Percentiles rank a stretch among this genome's conserved stretches.
Evolutionary conservation across 2,329 filamentous ascomycete species (phyloP).

Genomic region (Dothiorella sarmentorum): DNA sequence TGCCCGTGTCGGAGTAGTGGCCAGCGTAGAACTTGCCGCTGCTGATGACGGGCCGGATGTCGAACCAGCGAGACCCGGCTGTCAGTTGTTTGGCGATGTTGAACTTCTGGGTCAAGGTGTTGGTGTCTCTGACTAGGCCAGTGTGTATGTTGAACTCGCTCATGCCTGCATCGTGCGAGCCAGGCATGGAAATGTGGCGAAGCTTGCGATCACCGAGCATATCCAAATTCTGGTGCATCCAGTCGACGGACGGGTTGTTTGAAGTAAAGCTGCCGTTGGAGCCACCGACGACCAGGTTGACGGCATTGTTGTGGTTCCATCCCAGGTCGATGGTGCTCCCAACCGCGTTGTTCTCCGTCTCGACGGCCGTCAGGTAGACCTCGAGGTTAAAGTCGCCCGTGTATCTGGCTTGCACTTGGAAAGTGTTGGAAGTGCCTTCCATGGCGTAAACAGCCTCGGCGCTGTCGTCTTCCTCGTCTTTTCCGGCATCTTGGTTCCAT

Average conservation of each 20-base stretch:
- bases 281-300: constrained; percentile 39
- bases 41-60: constrained; percentile 44
- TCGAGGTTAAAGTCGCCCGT: constrained; percentile 25
- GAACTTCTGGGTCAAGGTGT: constrained; percentile 47
- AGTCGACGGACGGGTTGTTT: constrained; percentile 35
- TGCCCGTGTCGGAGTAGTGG: constrained; percentile 39
- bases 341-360: constrained; percentile 32
- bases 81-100: constrained; percentile 46
- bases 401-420: constrained; percentile 32
- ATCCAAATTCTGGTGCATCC: constrained; percentile 41
- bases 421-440: constrained; percentile 28
- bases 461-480: constrained; percentile 30
- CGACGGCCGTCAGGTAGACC: constrained; percentile 29
- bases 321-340: constrained; percentile 33
- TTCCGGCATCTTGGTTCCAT: constrained; percentile 27
- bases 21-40: constrained; percentile 42
- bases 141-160: constrained; percentile 40
- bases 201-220: constrained; percentile 41
- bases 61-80: constrained; percentile 48
- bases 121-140: constrained; percentile 37
- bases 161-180: constrained; percentile 52
- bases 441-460: constrained; percentile 36
- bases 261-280: constrained; percentile 36
- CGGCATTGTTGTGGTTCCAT: constrained; percentile 34
- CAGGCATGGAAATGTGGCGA: constrained; percentile 48